Evolutionary conservation across 1,284 basidiomycete genomes (phyloP).

Genomic region (Papiliotrema fonsecae): DNA sequence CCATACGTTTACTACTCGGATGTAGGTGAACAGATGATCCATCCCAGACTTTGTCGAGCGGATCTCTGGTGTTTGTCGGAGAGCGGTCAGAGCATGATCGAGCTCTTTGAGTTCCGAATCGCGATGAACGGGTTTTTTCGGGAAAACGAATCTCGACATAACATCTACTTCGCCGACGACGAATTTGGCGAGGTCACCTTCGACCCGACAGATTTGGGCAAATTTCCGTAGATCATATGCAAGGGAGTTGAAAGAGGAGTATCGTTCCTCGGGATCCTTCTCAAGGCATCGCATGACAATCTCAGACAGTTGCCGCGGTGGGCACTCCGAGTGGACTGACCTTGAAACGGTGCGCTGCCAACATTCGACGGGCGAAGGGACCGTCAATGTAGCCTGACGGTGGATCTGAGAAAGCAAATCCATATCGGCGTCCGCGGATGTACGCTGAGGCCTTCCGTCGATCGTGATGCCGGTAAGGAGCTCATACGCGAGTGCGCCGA

Average conservation of each 20-base stretch:
- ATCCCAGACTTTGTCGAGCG: background rate
- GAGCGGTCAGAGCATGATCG: conserved; percentile 11
- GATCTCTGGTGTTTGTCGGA: background rate
- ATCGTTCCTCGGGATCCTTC: conserved; percentile 34
- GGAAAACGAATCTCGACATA: conserved; percentile 30
- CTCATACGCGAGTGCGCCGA: conserved; percentile 39
- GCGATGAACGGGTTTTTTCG: conserved; percentile 23
- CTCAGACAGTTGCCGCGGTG: conserved; percentile 30
- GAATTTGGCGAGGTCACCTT: conserved; percentile 28
- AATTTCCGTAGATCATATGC: conserved; percentile 34
- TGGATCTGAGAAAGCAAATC: conserved; percentile 32
- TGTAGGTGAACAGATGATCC: background rate
- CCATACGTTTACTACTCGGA: conserved; percentile 25
- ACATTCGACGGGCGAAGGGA: conserved; percentile 19
- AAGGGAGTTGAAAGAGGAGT: conserved; percentile 28
- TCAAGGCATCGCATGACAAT: conserved; percentile 37
- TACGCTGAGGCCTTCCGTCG: conserved; percentile 24
- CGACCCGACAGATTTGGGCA: conserved; percentile 17
- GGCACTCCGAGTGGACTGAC: conserved; percentile 6
- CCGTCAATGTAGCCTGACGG: conserved; percentile 21
- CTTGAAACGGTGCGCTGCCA: conserved; percentile 13
- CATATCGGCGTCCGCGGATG: conserved; percentile 17
- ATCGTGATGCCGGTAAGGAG: conserved; percentile 30
- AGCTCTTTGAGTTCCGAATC: conserved; percentile 21
- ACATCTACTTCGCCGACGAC: conserved; percentile 33